These are phyloP conservation scores for Neurospora sp. DNA, from an alignment of 495 filamentous ascomycete genomes.

Conservation along the genomic window DNA sequence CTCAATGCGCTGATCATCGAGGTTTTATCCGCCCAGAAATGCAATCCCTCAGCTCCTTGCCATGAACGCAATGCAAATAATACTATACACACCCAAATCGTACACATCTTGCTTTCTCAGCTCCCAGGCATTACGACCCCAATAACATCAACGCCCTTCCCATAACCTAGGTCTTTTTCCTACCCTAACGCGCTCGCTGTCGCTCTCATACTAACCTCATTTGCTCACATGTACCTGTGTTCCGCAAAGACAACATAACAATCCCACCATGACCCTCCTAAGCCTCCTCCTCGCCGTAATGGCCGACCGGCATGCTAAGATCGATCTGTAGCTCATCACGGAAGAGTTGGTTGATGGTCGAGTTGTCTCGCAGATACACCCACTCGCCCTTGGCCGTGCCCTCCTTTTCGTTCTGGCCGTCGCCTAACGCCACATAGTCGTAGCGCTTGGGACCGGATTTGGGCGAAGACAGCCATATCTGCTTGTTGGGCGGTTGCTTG, in stretches of 20 bases:
- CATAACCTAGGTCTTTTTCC: not conserved
- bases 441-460: constrained; percentile 86
- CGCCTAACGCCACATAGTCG: constrained; percentile 68
- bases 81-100: not conserved
- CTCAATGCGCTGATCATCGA: not conserved
- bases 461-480: constrained; percentile 94
- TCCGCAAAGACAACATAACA: not conserved
- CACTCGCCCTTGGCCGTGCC: constrained; percentile 60
- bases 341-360: constrained; percentile 61
- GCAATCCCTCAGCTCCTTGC: not conserved
- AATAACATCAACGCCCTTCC: not conserved
- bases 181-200: not conserved
- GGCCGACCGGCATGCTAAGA: constrained; percentile 15
- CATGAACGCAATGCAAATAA: not conserved
- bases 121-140: not conserved
- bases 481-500: constrained; percentile 95
- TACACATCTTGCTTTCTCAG: not conserved
- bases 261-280: not conserved
- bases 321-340: constrained; percentile 56
- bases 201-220: not conserved
- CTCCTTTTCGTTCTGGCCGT: constrained; percentile 65
- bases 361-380: constrained; percentile 78
- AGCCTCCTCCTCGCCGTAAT: not conserved
- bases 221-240: not conserved
- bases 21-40: not conserved